Evolutionary conservation across 2,329 filamentous ascomycete genomes (phyloP).

Genomic region (Neodidymelliopsis sp.): DNA sequence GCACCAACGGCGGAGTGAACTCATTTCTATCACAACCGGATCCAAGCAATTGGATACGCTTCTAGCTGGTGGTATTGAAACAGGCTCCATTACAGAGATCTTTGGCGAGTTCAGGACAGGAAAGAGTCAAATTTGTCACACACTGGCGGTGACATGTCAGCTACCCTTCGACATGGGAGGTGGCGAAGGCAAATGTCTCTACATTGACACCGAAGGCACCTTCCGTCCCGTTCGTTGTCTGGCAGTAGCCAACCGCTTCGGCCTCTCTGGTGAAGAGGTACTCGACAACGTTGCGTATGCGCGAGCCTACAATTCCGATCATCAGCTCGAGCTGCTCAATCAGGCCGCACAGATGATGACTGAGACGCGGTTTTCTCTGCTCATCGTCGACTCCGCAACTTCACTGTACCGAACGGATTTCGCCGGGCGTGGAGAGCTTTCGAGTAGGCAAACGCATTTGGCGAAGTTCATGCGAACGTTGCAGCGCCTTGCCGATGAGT

Average conservation of each 20-base stretch:
- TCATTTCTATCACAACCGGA: conserved; percentile 97
- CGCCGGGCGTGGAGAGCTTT: conserved; percentile 93
- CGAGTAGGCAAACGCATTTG: conserved; percentile 87
- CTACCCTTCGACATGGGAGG: conserved; percentile 98
- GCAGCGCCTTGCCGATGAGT: conserved; percentile 78
- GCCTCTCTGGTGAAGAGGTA: conserved; percentile 94
- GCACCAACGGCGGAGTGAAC: conserved; percentile 93
- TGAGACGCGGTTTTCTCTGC: conserved; percentile 93
- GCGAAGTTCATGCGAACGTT: conserved; percentile 89
- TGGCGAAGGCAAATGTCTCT: conserved; percentile 96
- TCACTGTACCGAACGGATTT: conserved; percentile 97
- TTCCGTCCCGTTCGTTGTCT: conserved; percentile 89
- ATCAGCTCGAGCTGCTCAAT: conserved; percentile 92
- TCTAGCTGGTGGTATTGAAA: conserved; percentile 92
- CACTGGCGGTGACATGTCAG: conserved; percentile 97
- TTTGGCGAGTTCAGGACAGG: conserved; percentile 98
- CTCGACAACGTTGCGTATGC: conserved; percentile 98
- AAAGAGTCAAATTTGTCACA: conserved; percentile 98
- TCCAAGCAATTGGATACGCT: conserved; percentile 97
- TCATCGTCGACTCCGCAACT: conserved; percentile 95
- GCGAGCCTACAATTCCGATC: conserved; percentile 96
- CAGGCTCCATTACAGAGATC: conserved; percentile 95
- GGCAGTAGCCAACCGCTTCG: conserved; percentile 91
- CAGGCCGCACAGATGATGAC: conserved; percentile 99
- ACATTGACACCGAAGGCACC: conserved; percentile 98